Conservation (phyloP, 768 basidiomycete species). For the Lactarius trivialis region DNA sequence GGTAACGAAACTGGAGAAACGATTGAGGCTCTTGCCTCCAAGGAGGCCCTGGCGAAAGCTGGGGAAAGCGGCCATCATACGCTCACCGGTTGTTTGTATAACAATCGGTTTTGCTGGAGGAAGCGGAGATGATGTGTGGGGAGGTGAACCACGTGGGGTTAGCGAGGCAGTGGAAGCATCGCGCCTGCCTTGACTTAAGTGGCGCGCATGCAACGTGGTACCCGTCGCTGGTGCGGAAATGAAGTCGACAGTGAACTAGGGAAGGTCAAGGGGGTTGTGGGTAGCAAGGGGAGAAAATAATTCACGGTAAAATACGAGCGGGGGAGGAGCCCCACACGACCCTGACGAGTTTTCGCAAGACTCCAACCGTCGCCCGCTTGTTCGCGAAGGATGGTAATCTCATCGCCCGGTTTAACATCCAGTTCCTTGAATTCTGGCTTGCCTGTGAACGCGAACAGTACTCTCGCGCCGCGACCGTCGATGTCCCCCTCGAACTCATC, state of each 20-base stretch:
- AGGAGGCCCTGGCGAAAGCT: conserved; percentile 67
- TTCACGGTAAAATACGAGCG: conserved; percentile 66
- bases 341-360: conserved; percentile 45
- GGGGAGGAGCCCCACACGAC: conserved; percentile 64
- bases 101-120: conserved; percentile 37
- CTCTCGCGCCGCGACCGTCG: conserved; percentile 50
- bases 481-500: conserved; percentile 32
- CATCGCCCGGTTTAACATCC: conserved; percentile 59
- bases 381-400: conserved; percentile 63
- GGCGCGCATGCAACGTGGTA: conserved; percentile 29
- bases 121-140: conserved; percentile 25
- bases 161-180: conserved; percentile 41
- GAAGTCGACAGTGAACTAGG: conserved; percentile 63
- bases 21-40: conserved; percentile 70
- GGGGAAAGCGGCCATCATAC: conserved; percentile 43
- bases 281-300: conserved; percentile 9
- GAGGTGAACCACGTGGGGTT: conserved; percentile 42
- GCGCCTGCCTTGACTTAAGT: conserved; percentile 25
- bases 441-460: conserved; percentile 69
- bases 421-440: conserved; percentile 72
- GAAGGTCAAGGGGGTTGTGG: conserved; percentile 9
- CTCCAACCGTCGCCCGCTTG: conserved; percentile 78
- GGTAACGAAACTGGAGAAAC: conserved; percentile 83
- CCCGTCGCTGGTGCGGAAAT: conserved; percentile 40
- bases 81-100: conserved; percentile 68